Percentiles rank a stretch among this genome's conserved stretches.
Conservation (phyloP, 2,329 filamentous ascomycete genomes). For the Hirsutella rhossiliensis region DNA sequence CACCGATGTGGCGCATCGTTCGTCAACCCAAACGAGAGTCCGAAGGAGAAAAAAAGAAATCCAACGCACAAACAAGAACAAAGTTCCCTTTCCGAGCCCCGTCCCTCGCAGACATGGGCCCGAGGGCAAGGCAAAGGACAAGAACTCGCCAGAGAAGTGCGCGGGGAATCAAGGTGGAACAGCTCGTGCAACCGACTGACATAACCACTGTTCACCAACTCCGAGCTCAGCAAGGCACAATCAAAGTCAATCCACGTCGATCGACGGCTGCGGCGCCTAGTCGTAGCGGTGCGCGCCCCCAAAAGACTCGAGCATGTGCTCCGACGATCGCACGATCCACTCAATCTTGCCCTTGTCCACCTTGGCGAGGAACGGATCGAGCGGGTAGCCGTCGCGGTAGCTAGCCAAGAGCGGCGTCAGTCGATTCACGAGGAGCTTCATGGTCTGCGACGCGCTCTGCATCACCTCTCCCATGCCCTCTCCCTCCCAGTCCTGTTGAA, state of each 20-base stretch:
- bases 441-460: slow-evolving; percentile 25
- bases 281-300: slow-evolving; percentile 16
- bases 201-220: slow-evolving; percentile 2
- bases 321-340: slow-evolving; percentile 24
- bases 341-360: slow-evolving; percentile 26
- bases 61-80: too few species aligned
- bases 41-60: too few species aligned
- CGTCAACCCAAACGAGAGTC: too few species aligned
- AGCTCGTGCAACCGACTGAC: not conserved
- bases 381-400: slow-evolving; percentile 23
- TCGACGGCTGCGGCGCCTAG: slow-evolving; percentile 6
- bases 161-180: too few species aligned
- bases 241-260: not conserved
- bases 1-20: too few species aligned
- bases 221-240: slow-evolving; percentile 1
- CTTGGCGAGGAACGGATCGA: slow-evolving; percentile 25
- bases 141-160: too few species aligned
- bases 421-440: slow-evolving; percentile 23
- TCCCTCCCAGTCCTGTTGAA: slow-evolving; percentile 25
- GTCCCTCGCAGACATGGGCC: too few species aligned
- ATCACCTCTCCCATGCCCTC: slow-evolving; percentile 22
- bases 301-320: slow-evolving; percentile 22
- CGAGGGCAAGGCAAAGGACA: too few species aligned
- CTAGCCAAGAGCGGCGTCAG: slow-evolving; percentile 20
- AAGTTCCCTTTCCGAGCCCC: too few species aligned